Percentiles rank a stretch among this genome's conserved stretches.
Conservation (phyloP, 2,329 filamentous ascomycete species). For the Atkinsonella hypoxylon region DNA sequence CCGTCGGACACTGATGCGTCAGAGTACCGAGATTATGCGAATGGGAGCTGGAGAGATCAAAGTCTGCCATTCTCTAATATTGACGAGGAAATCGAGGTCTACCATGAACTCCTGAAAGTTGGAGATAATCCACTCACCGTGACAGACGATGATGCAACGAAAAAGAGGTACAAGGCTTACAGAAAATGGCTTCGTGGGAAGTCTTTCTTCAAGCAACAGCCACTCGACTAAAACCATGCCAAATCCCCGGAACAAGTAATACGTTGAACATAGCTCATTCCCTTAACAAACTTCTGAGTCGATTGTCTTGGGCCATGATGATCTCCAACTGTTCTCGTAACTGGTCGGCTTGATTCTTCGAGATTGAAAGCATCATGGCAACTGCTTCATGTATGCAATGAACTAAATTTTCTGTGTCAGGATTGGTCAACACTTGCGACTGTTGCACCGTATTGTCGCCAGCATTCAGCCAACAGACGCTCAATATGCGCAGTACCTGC, state of each 20-base stretch:
- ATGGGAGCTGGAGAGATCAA: constrained; percentile 52
- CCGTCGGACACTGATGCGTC: constrained; percentile 44
- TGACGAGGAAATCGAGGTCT: constrained; percentile 40
- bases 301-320: background rate
- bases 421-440: background rate
- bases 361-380: background rate
- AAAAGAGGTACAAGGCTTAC: constrained; percentile 96
- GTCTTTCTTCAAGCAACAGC: constrained; percentile 88
- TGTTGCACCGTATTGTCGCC: constrained; percentile 18
- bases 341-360: background rate
- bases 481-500: constrained; percentile 50
- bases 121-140: constrained; percentile 80
- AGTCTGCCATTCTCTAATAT: constrained; percentile 40
- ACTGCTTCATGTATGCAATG: background rate
- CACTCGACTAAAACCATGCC: constrained; percentile 35
- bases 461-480: constrained; percentile 50
- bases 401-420: background rate
- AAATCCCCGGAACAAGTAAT: background rate
- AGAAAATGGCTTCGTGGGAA: constrained; percentile 90
- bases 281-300: background rate
- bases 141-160: constrained; percentile 70
- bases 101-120: constrained; percentile 63
- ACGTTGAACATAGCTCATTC: background rate
- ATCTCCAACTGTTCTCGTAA: background rate
- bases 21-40: constrained; percentile 74